Conservation (phyloP, 208 protist genomes). For the Angomonas ambiguus region DNA sequence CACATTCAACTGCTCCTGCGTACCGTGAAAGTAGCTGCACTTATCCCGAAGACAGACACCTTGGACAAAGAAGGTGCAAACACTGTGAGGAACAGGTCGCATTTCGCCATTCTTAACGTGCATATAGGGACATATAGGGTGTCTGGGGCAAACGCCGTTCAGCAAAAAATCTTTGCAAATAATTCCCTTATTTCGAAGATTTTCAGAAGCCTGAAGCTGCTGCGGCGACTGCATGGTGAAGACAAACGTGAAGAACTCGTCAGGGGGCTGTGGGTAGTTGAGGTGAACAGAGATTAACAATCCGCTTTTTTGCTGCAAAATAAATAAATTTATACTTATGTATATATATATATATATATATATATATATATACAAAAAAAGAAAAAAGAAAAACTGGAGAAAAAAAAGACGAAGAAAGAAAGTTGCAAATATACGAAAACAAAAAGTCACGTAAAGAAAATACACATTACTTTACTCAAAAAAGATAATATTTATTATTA, state of each 20-base stretch:
- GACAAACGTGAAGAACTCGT: too few relatives aligned
- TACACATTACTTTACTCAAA: neutral
- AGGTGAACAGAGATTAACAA: too few relatives aligned
- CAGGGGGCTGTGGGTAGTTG: too few relatives aligned
- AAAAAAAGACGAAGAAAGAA: conserved; percentile 12
- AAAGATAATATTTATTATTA: neutral
- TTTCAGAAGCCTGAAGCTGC: conserved; percentile 42
- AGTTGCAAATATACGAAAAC: neutral
- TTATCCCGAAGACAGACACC: conserved; percentile 64
- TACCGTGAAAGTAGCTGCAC: conserved; percentile 77
- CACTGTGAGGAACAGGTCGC: conserved; percentile 46
- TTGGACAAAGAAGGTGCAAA: conserved; percentile 66
- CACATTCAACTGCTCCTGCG: conserved; percentile 45
- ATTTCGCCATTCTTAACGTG: conserved; percentile 63
- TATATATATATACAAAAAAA: neutral
- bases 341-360: too few relatives aligned
- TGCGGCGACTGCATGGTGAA: conserved; percentile 22
- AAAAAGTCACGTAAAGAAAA: conserved; percentile 1
- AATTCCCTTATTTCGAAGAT: conserved; percentile 72
- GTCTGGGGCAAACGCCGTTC: conserved; percentile 26
- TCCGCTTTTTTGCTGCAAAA: too few relatives aligned
- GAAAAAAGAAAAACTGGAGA: conserved; percentile 9
- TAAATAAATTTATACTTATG: too few relatives aligned
- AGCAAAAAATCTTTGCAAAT: conserved; percentile 58
- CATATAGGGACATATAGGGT: conserved; percentile 63